phyloP scores from a whole-genome alignment of 225 moss, liverwort and hornwort species.

The Marchantia polymorpha region DNA sequence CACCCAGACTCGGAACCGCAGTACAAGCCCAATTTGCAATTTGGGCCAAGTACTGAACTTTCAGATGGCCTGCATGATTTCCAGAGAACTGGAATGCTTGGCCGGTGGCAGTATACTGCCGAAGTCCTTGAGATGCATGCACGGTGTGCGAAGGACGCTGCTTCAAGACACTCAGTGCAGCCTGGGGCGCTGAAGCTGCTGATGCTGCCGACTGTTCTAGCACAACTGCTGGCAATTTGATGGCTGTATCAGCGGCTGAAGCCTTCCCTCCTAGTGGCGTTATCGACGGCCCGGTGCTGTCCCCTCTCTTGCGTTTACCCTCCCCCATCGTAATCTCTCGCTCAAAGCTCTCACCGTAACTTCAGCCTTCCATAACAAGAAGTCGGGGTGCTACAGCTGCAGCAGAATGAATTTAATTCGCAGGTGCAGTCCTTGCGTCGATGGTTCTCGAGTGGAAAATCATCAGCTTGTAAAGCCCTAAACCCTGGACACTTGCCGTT shows the following conservation, averaged over 20 bases:
- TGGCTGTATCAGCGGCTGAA: neutral
- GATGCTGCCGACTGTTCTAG: neutral
- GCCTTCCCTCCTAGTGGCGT: neutral
- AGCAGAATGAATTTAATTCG: too few relatives aligned
- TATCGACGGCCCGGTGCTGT: neutral
- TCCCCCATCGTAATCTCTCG: neutral
- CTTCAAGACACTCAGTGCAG: neutral
- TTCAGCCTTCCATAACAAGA: too few relatives aligned
- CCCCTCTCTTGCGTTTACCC: slow-evolving; percentile 3
- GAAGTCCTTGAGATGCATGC: slow-evolving; percentile 32
- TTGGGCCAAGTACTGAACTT: slow-evolving; percentile 54
- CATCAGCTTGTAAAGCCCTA: too few relatives aligned
- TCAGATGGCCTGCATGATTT: slow-evolving; percentile 40
- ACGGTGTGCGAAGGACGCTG: slow-evolving; percentile 19
- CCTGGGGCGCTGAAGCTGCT: neutral
- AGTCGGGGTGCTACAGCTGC: too few relatives aligned
- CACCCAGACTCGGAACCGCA: slow-evolving; percentile 52
- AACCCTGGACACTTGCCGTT: too few relatives aligned
- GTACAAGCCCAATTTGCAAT: slow-evolving; percentile 70
- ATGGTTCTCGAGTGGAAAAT: too few relatives aligned
- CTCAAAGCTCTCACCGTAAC: neutral
- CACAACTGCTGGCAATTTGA: neutral
- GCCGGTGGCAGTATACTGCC: slow-evolving; percentile 22
- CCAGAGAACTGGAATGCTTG: slow-evolving; percentile 13
- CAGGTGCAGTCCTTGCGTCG: too few relatives aligned